A percentile compares a stretch with the other conserved stretches of the same genome.
phyloP scores from a whole-genome alignment of 1,284 basidiomycete genomes.

The Leccinum holopus region DNA sequence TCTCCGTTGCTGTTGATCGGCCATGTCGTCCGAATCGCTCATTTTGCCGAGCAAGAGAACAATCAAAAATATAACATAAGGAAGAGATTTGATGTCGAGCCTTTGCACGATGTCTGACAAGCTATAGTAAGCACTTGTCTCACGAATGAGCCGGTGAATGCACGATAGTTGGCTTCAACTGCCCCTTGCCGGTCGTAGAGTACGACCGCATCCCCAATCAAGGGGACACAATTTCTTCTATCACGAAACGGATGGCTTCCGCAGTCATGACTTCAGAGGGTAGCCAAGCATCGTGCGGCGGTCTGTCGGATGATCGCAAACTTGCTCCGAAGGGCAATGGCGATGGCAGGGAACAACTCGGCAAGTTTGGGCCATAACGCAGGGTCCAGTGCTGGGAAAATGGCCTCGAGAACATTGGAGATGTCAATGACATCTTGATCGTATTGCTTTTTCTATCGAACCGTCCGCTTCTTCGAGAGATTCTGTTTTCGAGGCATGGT shows the following conservation, averaged over 20 bases:
- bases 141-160: constrained; percentile 1
- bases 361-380: constrained; percentile 69
- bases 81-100: constrained; percentile 94
- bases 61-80: constrained; percentile 97
- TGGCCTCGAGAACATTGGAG: constrained; percentile 86
- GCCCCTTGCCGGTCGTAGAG: constrained; percentile 86
- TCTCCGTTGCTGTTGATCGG: constrained; percentile 91
- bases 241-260: constrained; percentile 85
- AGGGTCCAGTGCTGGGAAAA: constrained; percentile 75
- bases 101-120: constrained; percentile 82
- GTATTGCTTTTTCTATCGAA: constrained; percentile 62
- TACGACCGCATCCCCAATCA: constrained; percentile 77
- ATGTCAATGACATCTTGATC: constrained; percentile 95
- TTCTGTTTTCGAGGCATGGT: constrained; percentile 36
- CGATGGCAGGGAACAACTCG: constrained; percentile 75
- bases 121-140: constrained; percentile 10
- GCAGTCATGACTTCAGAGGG: constrained; percentile 85
- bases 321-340: constrained; percentile 75
- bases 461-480: constrained; percentile 56
- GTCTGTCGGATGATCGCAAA: constrained; percentile 90
- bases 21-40: constrained; percentile 91
- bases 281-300: constrained; percentile 85
- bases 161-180: constrained; percentile 84
- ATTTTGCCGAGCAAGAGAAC: constrained; percentile 96
- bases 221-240: constrained; percentile 80